Percentiles rank a stretch among this genome's conserved stretches.
phyloP scores from a whole-genome alignment of 2,329 filamentous ascomycete genomes.

The Gaeumannomyces sp. region DNA sequence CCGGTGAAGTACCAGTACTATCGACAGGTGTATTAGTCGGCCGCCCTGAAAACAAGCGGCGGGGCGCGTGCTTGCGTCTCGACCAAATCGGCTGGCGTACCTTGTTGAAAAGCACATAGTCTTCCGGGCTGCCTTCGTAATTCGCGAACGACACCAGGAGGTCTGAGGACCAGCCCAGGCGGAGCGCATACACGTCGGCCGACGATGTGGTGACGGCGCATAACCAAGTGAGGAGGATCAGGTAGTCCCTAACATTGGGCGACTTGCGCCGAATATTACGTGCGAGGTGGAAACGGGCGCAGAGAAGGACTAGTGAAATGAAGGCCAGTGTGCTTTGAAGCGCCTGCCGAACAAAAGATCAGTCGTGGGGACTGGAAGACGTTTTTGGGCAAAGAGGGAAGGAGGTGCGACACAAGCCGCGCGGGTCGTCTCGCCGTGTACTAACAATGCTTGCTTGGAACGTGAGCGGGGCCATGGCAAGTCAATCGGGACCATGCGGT shows the following conservation, averaged over 20 bases:
- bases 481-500: too few species aligned
- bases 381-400: too few species aligned
- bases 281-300: slow-evolving; percentile 2
- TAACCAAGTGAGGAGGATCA: not conserved
- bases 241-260: not conserved
- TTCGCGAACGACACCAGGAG: not conserved
- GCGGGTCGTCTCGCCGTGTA: too few species aligned
- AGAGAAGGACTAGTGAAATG: not conserved
- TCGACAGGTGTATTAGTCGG: too few species aligned
- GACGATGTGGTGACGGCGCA: not conserved
- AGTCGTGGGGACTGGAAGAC: too few species aligned
- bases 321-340: slow-evolving; percentile 1
- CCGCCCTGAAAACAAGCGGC: too few species aligned
- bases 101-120: not conserved
- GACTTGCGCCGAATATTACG: not conserved
- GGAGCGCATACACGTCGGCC: not conserved
- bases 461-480: too few species aligned
- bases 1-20: not conserved
- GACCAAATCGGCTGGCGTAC: not conserved
- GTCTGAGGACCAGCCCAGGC: not conserved
- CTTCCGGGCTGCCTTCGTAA: not conserved
- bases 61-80: too few species aligned
- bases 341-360: not conserved
- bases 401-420: too few species aligned
- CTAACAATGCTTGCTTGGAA: too few species aligned